Evolutionary conservation across 257 asterid genomes (phyloP), one percentile per base, ranked within the genome.

Genomic region (Forsythia suspensa): DNA sequence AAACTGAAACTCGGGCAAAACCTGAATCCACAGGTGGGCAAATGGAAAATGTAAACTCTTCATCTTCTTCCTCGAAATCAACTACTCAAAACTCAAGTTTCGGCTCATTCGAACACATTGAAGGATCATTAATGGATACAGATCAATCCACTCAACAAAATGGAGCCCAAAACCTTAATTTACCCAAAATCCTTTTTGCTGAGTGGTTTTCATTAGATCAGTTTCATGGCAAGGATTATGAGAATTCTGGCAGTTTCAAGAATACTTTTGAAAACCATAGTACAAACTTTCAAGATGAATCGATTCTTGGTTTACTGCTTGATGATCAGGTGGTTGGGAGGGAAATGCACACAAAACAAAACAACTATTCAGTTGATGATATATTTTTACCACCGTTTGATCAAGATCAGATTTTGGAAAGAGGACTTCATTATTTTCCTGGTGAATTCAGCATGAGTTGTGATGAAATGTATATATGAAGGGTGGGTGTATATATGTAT

Each of bases 191-290:
- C 68, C 52, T 94, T 5, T 94, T 94, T 67, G 82, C 98, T 2
- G 98, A 94, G 78, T 94, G 98, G 98, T 83, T 94, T 12, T 82
- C 86, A 12, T 71, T 81, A 0, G 96, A 94, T 77, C 84, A 83
- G 57, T 86, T 87, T 73, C 82, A 78, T 24, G 75, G 77, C 21
- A 86, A 76, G 57, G 80, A 44, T 72, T n/a, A 65, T 0, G 83
- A 59, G 61, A 79, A 65, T 15, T 76, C 85, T 4, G 75, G 76
- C 69, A 48, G n/a, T 74, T 80, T 82, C 38, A 81, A 70, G 15
- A 46, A 20, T 51, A 52, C 66, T 52, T 55, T 73, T 13, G 80
- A 82, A 10, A 52, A 70, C 21, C 80, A 77, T 9, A 39, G 52
- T 29, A 38, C 88, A 5, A 82, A 78, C 68, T 79, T 78, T 20